Base-by-base conservation (phyloP, 2,329 filamentous ascomycete genomes). In the Rhynchosporium agropyri region DNA sequence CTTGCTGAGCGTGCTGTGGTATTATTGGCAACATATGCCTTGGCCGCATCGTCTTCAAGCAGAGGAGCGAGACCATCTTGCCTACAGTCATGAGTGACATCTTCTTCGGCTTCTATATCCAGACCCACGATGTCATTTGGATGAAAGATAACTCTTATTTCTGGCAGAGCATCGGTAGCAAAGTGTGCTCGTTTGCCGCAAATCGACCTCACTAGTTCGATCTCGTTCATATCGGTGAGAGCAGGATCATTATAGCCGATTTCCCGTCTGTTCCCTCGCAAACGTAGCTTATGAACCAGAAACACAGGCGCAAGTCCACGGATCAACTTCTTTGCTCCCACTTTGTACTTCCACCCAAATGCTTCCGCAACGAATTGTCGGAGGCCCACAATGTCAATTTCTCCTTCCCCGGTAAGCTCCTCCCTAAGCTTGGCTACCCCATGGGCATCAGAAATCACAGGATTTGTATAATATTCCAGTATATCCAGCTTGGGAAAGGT, bases 301-400 rank as follows among this genome's bases (percentile, higher is more conserved):
- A 97, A 77, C 5, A 89, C 87, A 12, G 91, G 90, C 0, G 92
- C 89, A 12, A 98, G 78, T 33, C 90, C 89, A 13, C 89, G 84
- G 33, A 97, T 87, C 65, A 97, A 90, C 72, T 97, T 96, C 71
- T 89, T 84, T n/a, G 92, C 92, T 0, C 93, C 94, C 55, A 83
- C 83, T 33, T 87, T 84, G 69, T 87, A 89, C 3, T 83, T 85
- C 95, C 95, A 99, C 63, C 93, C 92, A 68, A 98, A 96, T 0
- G 88, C 89, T 66, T 96, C 88, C 0, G 83, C 82, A 0, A 88
- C 84, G 73, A 97, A 97, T 15, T 83, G 81, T 42, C 93, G 84
- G 42, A 99, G 76, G 0, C 84, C 86, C 4, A 78, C 70, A 13
- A 90, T 79, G 67, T 96, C 84, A 28, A 95, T 79, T 0, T 83